phyloP scores from a whole-genome alignment of 768 basidiomycete genomes.

The Suillus variegatus region DNA sequence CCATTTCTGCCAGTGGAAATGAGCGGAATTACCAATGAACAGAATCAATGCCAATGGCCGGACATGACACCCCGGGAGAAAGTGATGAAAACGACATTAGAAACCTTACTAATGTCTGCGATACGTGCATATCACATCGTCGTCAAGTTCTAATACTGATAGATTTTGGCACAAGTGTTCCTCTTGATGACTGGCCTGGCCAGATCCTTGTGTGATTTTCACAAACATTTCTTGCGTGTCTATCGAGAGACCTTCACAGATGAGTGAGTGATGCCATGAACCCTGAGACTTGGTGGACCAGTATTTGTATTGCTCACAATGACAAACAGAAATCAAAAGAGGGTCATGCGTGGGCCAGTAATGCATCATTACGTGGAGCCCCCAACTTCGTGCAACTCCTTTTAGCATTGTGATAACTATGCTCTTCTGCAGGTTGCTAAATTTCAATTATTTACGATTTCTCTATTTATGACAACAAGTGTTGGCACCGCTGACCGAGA shows the following conservation, averaged over 20 bases:
- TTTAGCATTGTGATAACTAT: background rate
- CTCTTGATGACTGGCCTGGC: background rate
- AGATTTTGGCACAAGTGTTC: background rate
- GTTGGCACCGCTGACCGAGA: background rate
- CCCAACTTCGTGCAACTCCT: too few relatives aligned
- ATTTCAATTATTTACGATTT: background rate
- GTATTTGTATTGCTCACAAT: too few relatives aligned
- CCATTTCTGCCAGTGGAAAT: background rate
- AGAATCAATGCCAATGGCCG: background rate
- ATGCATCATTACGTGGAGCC: background rate
- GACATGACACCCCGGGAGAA: background rate
- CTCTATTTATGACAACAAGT: background rate
- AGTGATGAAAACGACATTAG: background rate
- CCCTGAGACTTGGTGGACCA: background rate
- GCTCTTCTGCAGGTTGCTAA: background rate
- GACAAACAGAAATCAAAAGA: background rate
- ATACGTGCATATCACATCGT: background rate
- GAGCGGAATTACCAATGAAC: background rate
- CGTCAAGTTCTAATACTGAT: background rate
- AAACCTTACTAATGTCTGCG: background rate
- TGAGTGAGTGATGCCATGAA: background rate
- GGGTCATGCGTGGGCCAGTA: background rate
- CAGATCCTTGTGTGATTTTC: background rate
- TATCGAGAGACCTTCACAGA: background rate
- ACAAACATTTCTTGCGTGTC: background rate